Evolutionary conservation across 2,329 filamentous ascomycete species (phyloP), one percentile per base, ranked within the genome.

Genomic region (Hypoxylon sp.): DNA sequence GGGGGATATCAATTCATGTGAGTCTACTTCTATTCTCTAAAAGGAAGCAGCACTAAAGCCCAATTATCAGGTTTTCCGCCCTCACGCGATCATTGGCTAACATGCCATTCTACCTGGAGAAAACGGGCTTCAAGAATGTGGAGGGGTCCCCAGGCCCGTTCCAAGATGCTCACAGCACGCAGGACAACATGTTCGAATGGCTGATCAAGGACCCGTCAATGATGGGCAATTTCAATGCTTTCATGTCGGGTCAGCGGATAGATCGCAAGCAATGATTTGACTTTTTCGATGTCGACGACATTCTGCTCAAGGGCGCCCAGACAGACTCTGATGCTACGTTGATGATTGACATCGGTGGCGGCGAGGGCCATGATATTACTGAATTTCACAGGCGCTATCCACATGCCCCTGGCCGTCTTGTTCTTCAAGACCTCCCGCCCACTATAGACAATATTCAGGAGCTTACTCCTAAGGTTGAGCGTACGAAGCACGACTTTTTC

Each of bases 381-480:
- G 57, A 56, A 17, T 62, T 66, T 40, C 35, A 53, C n/a, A 15
- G 25, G 11, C 46, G 45, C 12, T 57, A 48, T 32, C 58, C 60
- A 12, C 7, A 40, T 17, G 38, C 46, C 2, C 42, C 53, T 1
- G 61, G 63, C 7, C 45, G 44, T 20, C 55, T 66, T 2, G 35
- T 66, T 6, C 42, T 66, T 3, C 59, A 65, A 32, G 64, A 67
- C 17, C 19, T 45, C 2, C 57, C 60, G 1, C 31, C 43, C 1
- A 51, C 62, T 9, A 59, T 64, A 15, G 50, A 51, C 32, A 55
- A 26, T 27, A 66, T 69, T 4, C 55, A 62, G n/a, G 25, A 67
- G 0, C 35, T 45, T n/a, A 15, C 31, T 4, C 32, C 42, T 5
- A 23, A 31, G 13, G 19, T 59, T 11, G 47, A 57, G 44, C 43